A percentile compares a stretch with the other conserved stretches of the same genome.
phyloP scores from a whole-genome alignment of 73 alveolate genomes.

The Effrenium voratum region DNA sequence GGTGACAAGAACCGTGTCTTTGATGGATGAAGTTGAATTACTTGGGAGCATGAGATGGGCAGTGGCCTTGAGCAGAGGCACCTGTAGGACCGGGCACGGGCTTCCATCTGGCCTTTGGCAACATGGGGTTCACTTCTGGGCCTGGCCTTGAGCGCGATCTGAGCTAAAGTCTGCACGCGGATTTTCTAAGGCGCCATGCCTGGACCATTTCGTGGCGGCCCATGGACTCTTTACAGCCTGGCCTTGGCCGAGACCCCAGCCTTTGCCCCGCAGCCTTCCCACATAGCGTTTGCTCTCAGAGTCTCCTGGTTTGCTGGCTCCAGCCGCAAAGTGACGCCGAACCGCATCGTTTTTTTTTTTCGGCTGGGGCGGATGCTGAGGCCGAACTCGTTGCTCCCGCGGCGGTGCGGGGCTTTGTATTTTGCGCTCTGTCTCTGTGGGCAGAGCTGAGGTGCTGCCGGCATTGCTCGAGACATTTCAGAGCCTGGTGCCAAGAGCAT shows the following conservation, averaged over 20 bases:
- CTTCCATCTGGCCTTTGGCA: conserved; percentile 75
- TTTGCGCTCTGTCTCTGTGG: background rate
- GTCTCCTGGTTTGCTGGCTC: background rate
- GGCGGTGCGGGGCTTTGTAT: conserved; percentile 1
- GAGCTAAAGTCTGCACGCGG: background rate
- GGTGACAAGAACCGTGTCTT: background rate
- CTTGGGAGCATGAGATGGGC: background rate
- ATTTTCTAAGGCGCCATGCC: conserved; percentile 59
- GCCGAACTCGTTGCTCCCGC: conserved; percentile 40
- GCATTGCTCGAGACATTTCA: conserved; percentile 49
- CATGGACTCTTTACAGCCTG: conserved; percentile 3
- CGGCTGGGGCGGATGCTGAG: background rate
- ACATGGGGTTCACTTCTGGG: conserved; percentile 61
- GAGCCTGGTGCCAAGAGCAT: too few relatives aligned
- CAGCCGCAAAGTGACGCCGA: background rate
- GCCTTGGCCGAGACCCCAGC: background rate
- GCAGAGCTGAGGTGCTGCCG: conserved; percentile 12
- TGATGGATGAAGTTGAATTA: background rate
- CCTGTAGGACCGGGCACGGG: conserved; percentile 75
- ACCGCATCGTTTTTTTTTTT: too few relatives aligned
- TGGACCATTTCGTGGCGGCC: conserved; percentile 84
- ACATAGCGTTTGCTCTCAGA: background rate
- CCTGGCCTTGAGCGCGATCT: background rate
- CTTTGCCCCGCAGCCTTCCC: background rate
- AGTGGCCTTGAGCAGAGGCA: background rate